These are phyloP conservation scores for Raddia guianensis DNA, from an alignment of 176 grass and related monocot genomes.

Conservation along the genomic window DNA sequence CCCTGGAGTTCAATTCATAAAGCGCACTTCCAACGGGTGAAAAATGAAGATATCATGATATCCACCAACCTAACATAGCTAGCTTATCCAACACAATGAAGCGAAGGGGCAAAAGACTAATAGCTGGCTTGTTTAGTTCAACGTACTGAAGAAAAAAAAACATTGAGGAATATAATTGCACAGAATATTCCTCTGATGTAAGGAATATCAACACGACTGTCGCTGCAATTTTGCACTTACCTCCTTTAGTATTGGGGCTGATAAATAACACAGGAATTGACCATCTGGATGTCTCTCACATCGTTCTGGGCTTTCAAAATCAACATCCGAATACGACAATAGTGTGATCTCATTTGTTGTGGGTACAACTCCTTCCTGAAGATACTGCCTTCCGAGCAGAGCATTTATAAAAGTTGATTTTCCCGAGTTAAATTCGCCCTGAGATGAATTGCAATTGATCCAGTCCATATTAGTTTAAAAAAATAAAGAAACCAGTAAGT, in stretches of 20 bases:
- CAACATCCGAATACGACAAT: conserved; percentile 78
- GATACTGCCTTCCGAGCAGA: conserved; percentile 83
- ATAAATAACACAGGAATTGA: conserved; percentile 91
- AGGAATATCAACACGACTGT: conserved; percentile 17
- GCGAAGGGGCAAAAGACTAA: conserved; percentile 9
- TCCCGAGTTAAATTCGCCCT: conserved; percentile 99
- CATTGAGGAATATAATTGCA: not conserved
- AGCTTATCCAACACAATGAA: conserved; percentile 8
- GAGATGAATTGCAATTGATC: conserved; percentile 27
- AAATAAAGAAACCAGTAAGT: not conserved
- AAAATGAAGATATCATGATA: not conserved
- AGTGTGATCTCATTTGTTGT: conserved; percentile 93
- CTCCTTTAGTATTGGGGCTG: conserved; percentile 84
- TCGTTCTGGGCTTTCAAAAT: conserved; percentile 69
- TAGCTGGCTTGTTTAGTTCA: not conserved
- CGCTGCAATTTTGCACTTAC: conserved; percentile 58
- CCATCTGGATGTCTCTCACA: conserved; percentile 92
- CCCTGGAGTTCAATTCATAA: not conserved
- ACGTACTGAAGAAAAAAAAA: not conserved
- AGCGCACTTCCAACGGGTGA: conserved; percentile 1
- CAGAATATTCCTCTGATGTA: conserved; percentile 16
- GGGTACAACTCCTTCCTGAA: conserved; percentile 90
- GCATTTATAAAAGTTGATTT: conserved; percentile 99
- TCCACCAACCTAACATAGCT: conserved; percentile 17
- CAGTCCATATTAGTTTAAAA: conserved; percentile 20